These are phyloP conservation scores for Colletotrichum musae DNA, from an alignment of 2,329 filamentous ascomycete species.

Conservation along the genomic window DNA sequence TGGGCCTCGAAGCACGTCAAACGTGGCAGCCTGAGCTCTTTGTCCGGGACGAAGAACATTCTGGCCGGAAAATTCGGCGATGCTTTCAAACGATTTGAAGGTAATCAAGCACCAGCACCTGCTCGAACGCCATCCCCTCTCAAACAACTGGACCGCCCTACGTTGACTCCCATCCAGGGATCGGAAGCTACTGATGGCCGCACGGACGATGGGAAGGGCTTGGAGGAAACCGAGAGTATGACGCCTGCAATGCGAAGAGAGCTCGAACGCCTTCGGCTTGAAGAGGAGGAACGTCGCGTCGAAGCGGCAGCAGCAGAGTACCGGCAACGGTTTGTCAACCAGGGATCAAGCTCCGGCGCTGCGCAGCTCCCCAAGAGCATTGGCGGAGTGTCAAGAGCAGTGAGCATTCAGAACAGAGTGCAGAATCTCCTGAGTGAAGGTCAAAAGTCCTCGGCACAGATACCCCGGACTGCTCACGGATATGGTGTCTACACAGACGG, in stretches of 20 bases:
- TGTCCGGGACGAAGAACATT: conserved; percentile 84
- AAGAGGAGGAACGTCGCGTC: conserved; percentile 91
- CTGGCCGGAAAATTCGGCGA: conserved; percentile 93
- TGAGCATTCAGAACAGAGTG: conserved; percentile 93
- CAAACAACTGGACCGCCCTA: conserved; percentile 63
- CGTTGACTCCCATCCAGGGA: conserved; percentile 79
- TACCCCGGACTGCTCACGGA: conserved; percentile 83
- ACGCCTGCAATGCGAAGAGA: conserved; percentile 92
- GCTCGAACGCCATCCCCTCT: conserved; percentile 64
- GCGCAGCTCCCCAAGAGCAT: conserved; percentile 67
- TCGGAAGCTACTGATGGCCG: conserved; percentile 80
- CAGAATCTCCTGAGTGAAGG: conserved; percentile 88
- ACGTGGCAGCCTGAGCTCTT: conserved; percentile 79
- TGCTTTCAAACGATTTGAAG: conserved; percentile 93
- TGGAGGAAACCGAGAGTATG: conserved; percentile 77
- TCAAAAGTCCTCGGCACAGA: conserved; percentile 68
- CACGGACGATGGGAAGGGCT: conserved; percentile 76
- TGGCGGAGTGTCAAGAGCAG: conserved; percentile 75
- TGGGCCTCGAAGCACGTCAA: conserved; percentile 74
- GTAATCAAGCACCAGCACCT: conserved; percentile 56
- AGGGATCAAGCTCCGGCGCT: conserved; percentile 54
- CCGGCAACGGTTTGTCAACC: conserved; percentile 78
- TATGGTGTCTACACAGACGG: conserved; percentile 88
- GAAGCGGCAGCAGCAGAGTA: conserved; percentile 92
- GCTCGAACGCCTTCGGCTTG: conserved; percentile 84